These are phyloP conservation scores for Cryptosporidium sp. DNA, from an alignment of 169 alveolate genomes.

Conservation along the genomic window DNA sequence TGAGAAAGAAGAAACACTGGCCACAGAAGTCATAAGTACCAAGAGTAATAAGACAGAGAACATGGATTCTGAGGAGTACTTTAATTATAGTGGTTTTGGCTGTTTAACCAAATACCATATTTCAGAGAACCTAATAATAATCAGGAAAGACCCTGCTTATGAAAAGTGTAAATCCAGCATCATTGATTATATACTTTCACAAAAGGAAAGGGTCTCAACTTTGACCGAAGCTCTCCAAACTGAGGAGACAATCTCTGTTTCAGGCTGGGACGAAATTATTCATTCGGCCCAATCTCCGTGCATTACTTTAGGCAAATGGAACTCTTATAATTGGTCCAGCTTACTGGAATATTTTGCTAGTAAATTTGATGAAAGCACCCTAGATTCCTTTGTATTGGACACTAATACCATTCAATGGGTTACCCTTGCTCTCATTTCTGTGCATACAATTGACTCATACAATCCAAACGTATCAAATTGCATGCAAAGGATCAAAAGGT, in stretches of 20 bases:
- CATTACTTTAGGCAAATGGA: constrained; percentile 55
- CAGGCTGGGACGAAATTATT: constrained; percentile 23
- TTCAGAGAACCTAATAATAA: background rate
- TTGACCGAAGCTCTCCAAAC: constrained; percentile 11
- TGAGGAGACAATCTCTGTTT: constrained; percentile 15
- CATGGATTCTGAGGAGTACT: background rate
- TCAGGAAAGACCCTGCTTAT: constrained; percentile 26
- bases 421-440: constrained; percentile 15
- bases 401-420: constrained; percentile 29
- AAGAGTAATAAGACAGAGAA: background rate
- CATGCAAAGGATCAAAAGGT: constrained; percentile 66
- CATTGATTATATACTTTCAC: constrained; percentile 3
- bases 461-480: constrained; percentile 23
- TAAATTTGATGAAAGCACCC: background rate
- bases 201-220: background rate
- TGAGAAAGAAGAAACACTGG: background rate
- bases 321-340: constrained; percentile 55
- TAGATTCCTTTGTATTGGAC: background rate
- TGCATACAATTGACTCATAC: constrained; percentile 42
- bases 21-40: no score
- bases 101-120: background rate
- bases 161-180: constrained; percentile 2
- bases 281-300: constrained; percentile 1
- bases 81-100: constrained; percentile 4
- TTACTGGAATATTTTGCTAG: constrained; percentile 46